These are phyloP conservation scores for Hemisphaericaspora xylofermentans DNA, from an alignment of 1,139 yeast species.

Conservation along the genomic window DNA sequence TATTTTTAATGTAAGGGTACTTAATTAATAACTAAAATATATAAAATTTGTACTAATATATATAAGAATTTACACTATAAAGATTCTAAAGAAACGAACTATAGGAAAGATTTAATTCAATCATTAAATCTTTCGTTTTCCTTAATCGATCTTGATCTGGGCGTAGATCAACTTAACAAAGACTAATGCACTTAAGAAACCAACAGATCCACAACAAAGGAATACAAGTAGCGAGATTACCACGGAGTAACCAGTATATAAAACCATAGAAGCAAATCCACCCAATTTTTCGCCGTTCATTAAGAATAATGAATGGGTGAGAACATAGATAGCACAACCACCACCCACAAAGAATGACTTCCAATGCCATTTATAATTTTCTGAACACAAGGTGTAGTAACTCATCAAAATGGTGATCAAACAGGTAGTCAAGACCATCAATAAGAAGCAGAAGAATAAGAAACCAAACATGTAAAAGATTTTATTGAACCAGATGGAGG, in stretches of 20 bases:
- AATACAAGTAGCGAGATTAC: conserved; percentile 72
- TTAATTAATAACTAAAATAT: background rate
- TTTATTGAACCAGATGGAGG: conserved; percentile 92
- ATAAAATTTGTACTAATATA: background rate
- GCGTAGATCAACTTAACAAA: conserved; percentile 80
- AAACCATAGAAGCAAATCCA: conserved; percentile 72
- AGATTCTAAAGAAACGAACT: background rate
- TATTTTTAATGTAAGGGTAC: background rate
- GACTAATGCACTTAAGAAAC: conserved; percentile 71
- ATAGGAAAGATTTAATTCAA: background rate
- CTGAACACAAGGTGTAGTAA: conserved; percentile 84
- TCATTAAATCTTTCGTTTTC: background rate
- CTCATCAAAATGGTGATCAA: conserved; percentile 78
- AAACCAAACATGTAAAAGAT: conserved; percentile 98
- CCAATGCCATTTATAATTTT: conserved; percentile 98
- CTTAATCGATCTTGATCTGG: conserved; percentile 77
- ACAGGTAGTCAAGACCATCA: conserved; percentile 80
- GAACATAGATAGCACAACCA: conserved; percentile 82
- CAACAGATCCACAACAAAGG: conserved; percentile 84
- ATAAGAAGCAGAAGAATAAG: conserved; percentile 78
- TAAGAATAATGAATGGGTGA: conserved; percentile 76
- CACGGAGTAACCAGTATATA: conserved; percentile 83
- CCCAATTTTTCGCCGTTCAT: conserved; percentile 65
- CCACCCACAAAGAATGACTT: conserved; percentile 86
- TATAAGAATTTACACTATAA: background rate